A percentile compares a stretch with the other conserved stretches of the same genome.
phyloP scores from a whole-genome alignment of 345 rosid genomes.

The Lepidium sativum region DNA sequence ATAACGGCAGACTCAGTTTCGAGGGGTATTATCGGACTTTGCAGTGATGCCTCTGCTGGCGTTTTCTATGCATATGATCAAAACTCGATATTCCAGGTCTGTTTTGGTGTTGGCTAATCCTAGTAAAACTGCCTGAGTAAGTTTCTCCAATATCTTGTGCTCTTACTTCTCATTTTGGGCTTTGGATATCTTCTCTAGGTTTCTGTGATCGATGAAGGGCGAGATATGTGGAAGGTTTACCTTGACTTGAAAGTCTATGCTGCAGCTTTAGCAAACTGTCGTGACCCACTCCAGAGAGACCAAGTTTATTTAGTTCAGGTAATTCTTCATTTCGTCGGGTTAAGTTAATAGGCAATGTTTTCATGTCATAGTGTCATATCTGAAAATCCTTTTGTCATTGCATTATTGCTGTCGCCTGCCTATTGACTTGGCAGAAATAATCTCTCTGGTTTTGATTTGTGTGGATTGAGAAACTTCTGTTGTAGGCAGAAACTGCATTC shows the following conservation, averaged over 20 bases:
- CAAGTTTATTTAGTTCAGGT: conserved; percentile 98
- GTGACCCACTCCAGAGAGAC: conserved; percentile 89
- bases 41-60: conserved; percentile 97
- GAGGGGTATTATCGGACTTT: conserved; percentile 85
- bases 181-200: conserved; percentile 44
- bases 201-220: conserved; percentile 88
- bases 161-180: conserved; percentile 10
- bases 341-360: neutral
- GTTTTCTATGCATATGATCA: conserved; percentile 95
- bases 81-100: conserved; percentile 89
- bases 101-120: neutral
- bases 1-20: conserved; percentile 72
- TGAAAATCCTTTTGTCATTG: neutral
- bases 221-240: conserved; percentile 99
- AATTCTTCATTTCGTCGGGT: conserved; percentile 7
- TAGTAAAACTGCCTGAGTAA: neutral
- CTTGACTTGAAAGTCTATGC: conserved; percentile 90
- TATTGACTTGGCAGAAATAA: conserved; percentile 3
- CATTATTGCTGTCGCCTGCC: neutral
- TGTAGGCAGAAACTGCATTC: conserved; percentile 97
- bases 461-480: conserved; percentile 27
- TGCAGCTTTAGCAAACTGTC: conserved; percentile 86
- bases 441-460: conserved; percentile 14
- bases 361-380: neutral
- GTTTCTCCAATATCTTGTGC: neutral